Evolutionary conservation across 2,329 filamentous ascomycete species (phyloP), one percentile per base, ranked within the genome.

Genomic region (Exophiala phaeomuriformis): DNA sequence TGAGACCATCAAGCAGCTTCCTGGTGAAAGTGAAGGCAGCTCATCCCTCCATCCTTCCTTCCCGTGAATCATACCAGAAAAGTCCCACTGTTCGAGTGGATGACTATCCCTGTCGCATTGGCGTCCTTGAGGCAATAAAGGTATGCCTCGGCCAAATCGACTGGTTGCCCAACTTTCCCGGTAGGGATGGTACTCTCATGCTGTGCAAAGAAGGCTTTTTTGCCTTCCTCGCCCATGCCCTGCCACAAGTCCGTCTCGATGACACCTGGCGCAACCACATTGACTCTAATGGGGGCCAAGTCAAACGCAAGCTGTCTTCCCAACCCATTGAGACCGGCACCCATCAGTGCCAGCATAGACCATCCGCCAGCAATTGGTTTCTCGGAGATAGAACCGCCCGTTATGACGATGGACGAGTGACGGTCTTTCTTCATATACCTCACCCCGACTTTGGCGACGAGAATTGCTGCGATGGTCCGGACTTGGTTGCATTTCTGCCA

Each of bases 281-380:
- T 87, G 29, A 85, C 82, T 1, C 84, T 69, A 5, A 85, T 67
- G 0, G 84, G 84, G 57, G 75, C 76, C 51, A 88, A 63, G 61
- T 86, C 83, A 32, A 85, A 62, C 1, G 83, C 83, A 33, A 87
- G 67, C 2, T 72, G 75, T 1, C 78, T 71, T 1, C 73, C 71
- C 64, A 85, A 72, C 2, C 76, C 74, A 47, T 80, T 71, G 4
- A 80, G 58, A 0, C 75, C 81, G 0, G 77, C 74, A 0, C 73
- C 75, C 49, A 75, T 77, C 1, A 69, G 68, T 0, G 72, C 71
- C 1, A 80, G 59, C 19, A 81, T 68, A 3, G 69, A 68, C 77
- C 77, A 83, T 4, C 60, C 59, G 27, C 76, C 71, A 1, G 74
- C 71, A 1, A 71, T 65, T 0, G 82, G 82, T 19, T 73, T 73